These are phyloP conservation scores for Fusarium hainanense DNA, from an alignment of 2,329 filamentous ascomycete species.

Conservation along the genomic window DNA sequence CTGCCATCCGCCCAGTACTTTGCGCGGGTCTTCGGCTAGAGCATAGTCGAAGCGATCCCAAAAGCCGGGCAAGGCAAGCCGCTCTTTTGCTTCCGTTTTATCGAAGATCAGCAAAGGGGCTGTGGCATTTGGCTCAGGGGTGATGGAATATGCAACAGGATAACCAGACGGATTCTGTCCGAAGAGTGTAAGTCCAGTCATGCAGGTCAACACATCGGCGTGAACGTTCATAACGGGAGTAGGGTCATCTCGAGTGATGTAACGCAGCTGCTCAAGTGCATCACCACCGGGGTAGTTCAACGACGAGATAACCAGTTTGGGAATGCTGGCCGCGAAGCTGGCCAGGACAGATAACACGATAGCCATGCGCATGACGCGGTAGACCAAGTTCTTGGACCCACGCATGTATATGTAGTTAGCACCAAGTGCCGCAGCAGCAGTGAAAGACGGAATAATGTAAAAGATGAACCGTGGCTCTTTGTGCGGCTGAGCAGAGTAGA, in stretches of 20 bases:
- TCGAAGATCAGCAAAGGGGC: constrained; percentile 60
- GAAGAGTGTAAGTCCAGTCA: constrained; percentile 77
- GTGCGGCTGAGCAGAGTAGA: constrained; percentile 92
- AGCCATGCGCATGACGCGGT: constrained; percentile 63
- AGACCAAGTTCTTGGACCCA: constrained; percentile 68
- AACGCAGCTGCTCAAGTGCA: constrained; percentile 70
- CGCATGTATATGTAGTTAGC: constrained; percentile 77
- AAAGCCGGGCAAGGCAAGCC: constrained; percentile 62
- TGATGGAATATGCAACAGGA: constrained; percentile 49
- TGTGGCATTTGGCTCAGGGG: constrained; percentile 27
- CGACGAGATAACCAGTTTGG: constrained; percentile 80
- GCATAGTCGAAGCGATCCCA: constrained; percentile 74
- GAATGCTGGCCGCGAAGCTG: constrained; percentile 69
- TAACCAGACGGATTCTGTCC: constrained; percentile 59
- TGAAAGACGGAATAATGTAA: constrained; percentile 84
- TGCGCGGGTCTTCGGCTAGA: constrained; percentile 64
- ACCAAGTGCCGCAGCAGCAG: constrained; percentile 78
- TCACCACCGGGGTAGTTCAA: constrained; percentile 95
- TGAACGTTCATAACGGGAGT: constrained; percentile 59
- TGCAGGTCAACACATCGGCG: constrained; percentile 74
- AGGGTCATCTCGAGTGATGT: constrained; percentile 43
- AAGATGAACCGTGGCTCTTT: constrained; percentile 97
- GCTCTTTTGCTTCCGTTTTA: constrained; percentile 65
- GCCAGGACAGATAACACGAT: constrained; percentile 70
- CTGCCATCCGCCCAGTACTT: constrained; percentile 65